These are phyloP conservation scores for Kluyveromyces nonfermentans DNA, from an alignment of 805 yeast species.

Conservation along the genomic window DNA sequence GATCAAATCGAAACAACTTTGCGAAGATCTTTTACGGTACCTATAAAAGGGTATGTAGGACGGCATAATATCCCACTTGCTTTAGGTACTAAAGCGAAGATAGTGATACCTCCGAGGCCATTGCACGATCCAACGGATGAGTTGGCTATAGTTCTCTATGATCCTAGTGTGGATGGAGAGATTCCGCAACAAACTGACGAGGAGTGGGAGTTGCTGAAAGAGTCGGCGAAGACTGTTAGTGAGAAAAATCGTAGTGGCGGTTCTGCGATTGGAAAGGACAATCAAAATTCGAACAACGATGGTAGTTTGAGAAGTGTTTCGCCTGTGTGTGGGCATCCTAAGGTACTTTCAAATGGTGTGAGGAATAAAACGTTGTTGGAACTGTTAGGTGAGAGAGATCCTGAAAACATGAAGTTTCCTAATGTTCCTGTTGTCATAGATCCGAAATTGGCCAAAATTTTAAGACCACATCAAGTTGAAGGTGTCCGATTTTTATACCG, in stretches of 20 bases:
- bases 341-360: constrained; percentile 25
- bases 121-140: constrained; percentile 93
- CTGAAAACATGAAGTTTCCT: constrained; percentile 50
- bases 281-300: constrained; percentile 8
- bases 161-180: constrained; percentile 80
- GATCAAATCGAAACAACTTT: constrained; percentile 34
- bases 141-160: constrained; percentile 87
- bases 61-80: constrained; percentile 59
- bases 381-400: constrained; percentile 59
- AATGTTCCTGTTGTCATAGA: constrained; percentile 95
- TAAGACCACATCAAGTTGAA: constrained; percentile 93
- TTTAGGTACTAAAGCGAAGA: constrained; percentile 68
- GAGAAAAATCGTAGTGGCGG: constrained; percentile 24
- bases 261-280: constrained; percentile 12
- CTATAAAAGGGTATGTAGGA: constrained; percentile 37
- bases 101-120: constrained; percentile 73
- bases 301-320: constrained; percentile 19
- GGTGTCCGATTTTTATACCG: constrained; percentile 87
- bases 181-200: constrained; percentile 14
- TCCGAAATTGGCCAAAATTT: constrained; percentile 70
- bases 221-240: constrained; percentile 20
- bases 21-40: constrained; percentile 48
- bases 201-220: constrained; percentile 22
- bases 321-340: constrained; percentile 31
- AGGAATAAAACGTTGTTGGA: constrained; percentile 61